phyloP scores from a whole-genome alignment of 495 filamentous ascomycete genomes.

The Staphylotrichum longicolle region DNA sequence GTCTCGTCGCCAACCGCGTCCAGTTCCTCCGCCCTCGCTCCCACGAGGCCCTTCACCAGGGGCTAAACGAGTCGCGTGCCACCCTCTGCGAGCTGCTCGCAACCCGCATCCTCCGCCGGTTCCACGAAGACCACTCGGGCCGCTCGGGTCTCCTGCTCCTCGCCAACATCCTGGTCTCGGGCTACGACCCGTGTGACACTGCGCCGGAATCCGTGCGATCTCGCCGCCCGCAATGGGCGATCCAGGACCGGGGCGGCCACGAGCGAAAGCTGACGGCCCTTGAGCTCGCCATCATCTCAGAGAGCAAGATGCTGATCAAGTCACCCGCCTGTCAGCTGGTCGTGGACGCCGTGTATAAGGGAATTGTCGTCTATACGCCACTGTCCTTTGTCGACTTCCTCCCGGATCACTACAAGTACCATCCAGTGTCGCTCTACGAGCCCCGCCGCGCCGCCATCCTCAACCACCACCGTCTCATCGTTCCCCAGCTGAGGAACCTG shows the following conservation, averaged over 20 bases:
- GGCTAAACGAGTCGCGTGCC: constrained; percentile 58
- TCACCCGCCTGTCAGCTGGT: constrained; percentile 58
- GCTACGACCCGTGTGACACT: constrained; percentile 62
- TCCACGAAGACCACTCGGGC: constrained; percentile 58
- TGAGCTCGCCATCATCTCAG: constrained; percentile 62
- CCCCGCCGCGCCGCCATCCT: constrained; percentile 56
- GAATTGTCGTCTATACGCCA: constrained; percentile 60
- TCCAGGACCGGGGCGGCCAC: constrained; percentile 47
- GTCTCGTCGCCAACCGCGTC: constrained; percentile 60
- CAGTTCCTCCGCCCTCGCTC: constrained; percentile 61
- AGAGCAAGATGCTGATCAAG: constrained; percentile 59
- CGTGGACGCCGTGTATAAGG: constrained; percentile 58
- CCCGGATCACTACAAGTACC: constrained; percentile 64
- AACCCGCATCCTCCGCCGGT: constrained; percentile 56
- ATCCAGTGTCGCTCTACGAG: constrained; percentile 60
- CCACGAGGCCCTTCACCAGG: constrained; percentile 56
- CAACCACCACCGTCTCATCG: constrained; percentile 65
- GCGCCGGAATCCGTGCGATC: constrained; percentile 51
- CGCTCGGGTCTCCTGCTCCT: constrained; percentile 55
- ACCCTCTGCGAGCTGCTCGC: constrained; percentile 61
- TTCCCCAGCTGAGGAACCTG: constrained; percentile 57
- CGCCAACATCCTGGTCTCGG: constrained; percentile 59
- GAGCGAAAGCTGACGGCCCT: constrained; percentile 59
- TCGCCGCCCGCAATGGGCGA: constrained; percentile 44
- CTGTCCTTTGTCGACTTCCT: constrained; percentile 61